These are phyloP conservation scores for Sordariomycetes sp. DNA, from an alignment of 2,329 filamentous ascomycete species.

Conservation along the genomic window DNA sequence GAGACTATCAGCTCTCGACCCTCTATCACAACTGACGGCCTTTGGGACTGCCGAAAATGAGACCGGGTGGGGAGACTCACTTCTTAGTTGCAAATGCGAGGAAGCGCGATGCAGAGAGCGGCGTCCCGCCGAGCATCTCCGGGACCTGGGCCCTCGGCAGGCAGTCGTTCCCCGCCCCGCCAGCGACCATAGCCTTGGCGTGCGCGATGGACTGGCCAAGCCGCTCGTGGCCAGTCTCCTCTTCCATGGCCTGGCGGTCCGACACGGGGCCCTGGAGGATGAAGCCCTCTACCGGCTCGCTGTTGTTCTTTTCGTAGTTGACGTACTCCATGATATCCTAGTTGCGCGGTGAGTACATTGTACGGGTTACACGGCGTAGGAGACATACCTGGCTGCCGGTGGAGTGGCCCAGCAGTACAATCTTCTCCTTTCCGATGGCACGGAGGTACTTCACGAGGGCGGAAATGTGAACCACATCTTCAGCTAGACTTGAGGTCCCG, in stretches of 20 bases:
- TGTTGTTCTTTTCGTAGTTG: constrained; percentile 20
- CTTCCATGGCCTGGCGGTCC: constrained; percentile 53
- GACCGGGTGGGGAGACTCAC: constrained; percentile 21
- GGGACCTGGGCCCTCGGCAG: constrained; percentile 35
- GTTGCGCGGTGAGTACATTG: neutral
- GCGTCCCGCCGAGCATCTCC: constrained; percentile 19
- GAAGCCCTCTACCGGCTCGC: constrained; percentile 53
- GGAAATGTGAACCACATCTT: constrained; percentile 40
- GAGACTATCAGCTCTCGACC: neutral
- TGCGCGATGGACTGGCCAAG: constrained; percentile 30
- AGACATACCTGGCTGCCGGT: constrained; percentile 39
- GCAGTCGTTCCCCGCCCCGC: constrained; percentile 38
- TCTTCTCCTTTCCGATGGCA: constrained; percentile 31
- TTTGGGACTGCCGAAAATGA: neutral
- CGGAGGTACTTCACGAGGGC: constrained; percentile 39
- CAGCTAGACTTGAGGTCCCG: constrained; percentile 32
- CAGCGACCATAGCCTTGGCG: constrained; percentile 39
- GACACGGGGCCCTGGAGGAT: constrained; percentile 72
- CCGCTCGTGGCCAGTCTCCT: constrained; percentile 14
- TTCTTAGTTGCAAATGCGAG: constrained; percentile 33
- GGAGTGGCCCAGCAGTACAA: constrained; percentile 45
- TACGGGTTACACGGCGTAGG: neutral
- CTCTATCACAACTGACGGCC: neutral
- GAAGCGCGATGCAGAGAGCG: constrained; percentile 39
- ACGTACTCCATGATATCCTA: constrained; percentile 45